A percentile compares a stretch with the other conserved stretches of the same genome.
phyloP scores from a whole-genome alignment of 176 grass and related monocot species.

The Rhynchospora pubera region DNA sequence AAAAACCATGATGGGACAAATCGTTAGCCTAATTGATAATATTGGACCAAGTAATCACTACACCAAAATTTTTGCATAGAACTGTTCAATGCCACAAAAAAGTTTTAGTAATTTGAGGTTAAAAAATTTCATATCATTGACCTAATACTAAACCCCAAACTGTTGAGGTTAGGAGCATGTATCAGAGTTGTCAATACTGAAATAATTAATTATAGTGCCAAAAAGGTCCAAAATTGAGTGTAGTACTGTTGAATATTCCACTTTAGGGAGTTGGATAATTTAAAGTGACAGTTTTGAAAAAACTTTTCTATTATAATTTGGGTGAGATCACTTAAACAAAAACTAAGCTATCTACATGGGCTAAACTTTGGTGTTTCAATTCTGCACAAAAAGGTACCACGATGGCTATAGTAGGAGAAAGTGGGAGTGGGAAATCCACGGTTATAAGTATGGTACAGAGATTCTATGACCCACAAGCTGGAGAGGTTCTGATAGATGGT shows the following conservation, averaged over 20 bases:
- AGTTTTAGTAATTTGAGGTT: too few species aligned
- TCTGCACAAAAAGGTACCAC: constrained; percentile 29
- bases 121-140: background rate
- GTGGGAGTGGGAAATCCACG: constrained; percentile 90
- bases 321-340: too few species aligned
- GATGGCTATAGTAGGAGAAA: constrained; percentile 88
- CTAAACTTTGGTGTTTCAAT: background rate
- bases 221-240: background rate
- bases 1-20: too few species aligned
- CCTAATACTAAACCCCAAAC: background rate
- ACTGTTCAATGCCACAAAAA: too few species aligned
- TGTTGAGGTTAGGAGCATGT: too few species aligned
- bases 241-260: background rate
- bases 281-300: background rate
- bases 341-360: too few species aligned
- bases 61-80: too few species aligned
- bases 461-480: constrained; percentile 81
- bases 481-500: constrained; percentile 77
- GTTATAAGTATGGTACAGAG: constrained; percentile 69
- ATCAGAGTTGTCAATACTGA: too few species aligned
- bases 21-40: too few species aligned
- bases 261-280: background rate
- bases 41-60: too few species aligned
- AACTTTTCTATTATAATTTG: too few species aligned
- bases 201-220: too few species aligned